Evolutionary conservation across 2,329 filamentous ascomycete genomes (phyloP).

Genomic region (Aspergillus bombycis): DNA sequence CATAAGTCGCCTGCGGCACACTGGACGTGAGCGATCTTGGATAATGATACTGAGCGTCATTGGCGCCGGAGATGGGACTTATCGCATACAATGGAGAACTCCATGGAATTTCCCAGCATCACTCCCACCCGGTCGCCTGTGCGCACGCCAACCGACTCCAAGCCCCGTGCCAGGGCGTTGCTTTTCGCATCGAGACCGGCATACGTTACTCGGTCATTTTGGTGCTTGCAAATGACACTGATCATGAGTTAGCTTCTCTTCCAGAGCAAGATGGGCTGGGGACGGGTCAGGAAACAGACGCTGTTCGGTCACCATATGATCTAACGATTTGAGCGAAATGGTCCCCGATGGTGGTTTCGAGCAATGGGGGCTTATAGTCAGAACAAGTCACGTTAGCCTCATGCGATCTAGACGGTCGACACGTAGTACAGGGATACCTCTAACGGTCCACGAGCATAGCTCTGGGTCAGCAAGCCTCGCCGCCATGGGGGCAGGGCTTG

Average conservation of each 20-base stretch:
- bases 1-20: slow-evolving; percentile 66
- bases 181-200: slow-evolving; percentile 73
- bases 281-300: slow-evolving; percentile 46
- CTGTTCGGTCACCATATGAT: slow-evolving; percentile 50
- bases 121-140: slow-evolving; percentile 87
- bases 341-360: slow-evolving; percentile 51
- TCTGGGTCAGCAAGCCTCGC: slow-evolving; percentile 26
- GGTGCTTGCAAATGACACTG: slow-evolving; percentile 63
- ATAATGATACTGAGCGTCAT: neutral
- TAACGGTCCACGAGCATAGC: slow-evolving; percentile 29
- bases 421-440: slow-evolving; percentile 15
- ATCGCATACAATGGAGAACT: slow-evolving; percentile 71
- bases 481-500: neutral
- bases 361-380: slow-evolving; percentile 45
- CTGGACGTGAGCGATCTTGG: neutral
- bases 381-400: neutral
- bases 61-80: neutral
- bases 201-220: slow-evolving; percentile 72
- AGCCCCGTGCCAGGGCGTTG: slow-evolving; percentile 72
- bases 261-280: neutral
- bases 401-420: neutral
- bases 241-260: slow-evolving; percentile 1
- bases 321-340: slow-evolving; percentile 50
- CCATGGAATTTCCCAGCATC: slow-evolving; percentile 80
- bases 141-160: slow-evolving; percentile 70